Base-by-base conservation (phyloP, 306 rosid species). In the Arachis hypogaea region DNA sequence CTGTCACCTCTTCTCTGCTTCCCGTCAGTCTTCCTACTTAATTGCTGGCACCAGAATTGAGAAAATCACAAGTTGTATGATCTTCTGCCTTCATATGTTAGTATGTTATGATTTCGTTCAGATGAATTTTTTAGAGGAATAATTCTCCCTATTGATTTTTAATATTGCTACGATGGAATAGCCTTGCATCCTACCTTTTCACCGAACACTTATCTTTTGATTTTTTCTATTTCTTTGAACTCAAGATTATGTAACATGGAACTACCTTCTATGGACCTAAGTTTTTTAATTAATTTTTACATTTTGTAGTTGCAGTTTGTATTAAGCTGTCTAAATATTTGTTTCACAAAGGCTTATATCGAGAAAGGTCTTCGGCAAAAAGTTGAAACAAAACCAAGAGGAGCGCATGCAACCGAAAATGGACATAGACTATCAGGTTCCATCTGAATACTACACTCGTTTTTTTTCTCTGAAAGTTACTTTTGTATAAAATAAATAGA, bases 331-430 rank as follows among this genome's bases (percentile, higher is more conserved):
- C 75, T 45, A n/a, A 22, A 36, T 71, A 51, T 64, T 64, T 72
- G 18, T 67, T 47, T 73, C 69, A 7, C 81, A 64, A 87, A 95
- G 99, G 98, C 99, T 7, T 95, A 95, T 89, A 92, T 95, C 70
- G 99, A 95, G 85, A 95, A 95, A 81, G 99, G 99, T 90, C 28
- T 22, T 22, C 64, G 83, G 99, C 72, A 95, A 95, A 81, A 95
- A 95, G 87, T 80, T 22, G 28, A 22, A 22, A 22, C 28, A 92
- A 87, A 95, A 92, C 81, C 99, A 95, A 76, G 74, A 97, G 82
- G 98, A 95, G 78, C 97, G 97, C 43, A 95, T 95, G 99, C 99
- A 95, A 74, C 99, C 99, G 18, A 92, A 95, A 82, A 95, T 92
- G 99, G 99, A 95, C 82, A 95, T 95, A 12, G 99, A 95, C 74